Conservation (phyloP, 1,139 yeast genomes). For the Pneumocystis wakefieldiae region DNA sequence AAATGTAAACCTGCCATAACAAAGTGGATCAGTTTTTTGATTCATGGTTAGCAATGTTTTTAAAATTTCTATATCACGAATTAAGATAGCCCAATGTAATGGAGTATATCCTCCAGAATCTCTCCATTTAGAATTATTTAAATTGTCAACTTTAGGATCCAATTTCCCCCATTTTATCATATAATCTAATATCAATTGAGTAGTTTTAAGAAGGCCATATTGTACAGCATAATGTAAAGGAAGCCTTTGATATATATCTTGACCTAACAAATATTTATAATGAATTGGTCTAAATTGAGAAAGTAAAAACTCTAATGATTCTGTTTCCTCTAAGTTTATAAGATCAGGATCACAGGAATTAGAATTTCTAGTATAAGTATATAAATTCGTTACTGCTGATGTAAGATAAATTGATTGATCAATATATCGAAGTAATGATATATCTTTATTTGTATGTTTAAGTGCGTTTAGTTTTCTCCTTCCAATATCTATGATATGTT, state of each 20-base stretch:
- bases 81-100: constrained; percentile 65
- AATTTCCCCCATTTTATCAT: constrained; percentile 32
- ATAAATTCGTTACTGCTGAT: constrained; percentile 38
- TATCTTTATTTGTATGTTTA: not conserved
- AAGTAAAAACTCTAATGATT: constrained; percentile 40
- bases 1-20: constrained; percentile 21
- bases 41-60: not conserved
- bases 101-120: constrained; percentile 78
- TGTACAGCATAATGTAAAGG: constrained; percentile 87
- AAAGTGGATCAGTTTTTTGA: constrained; percentile 46
- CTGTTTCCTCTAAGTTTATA: constrained; percentile 38
- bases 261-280: constrained; percentile 40
- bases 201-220: constrained; percentile 58
- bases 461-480: not conserved
- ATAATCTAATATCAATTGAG: constrained; percentile 41
- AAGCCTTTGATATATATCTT: constrained; percentile 65
- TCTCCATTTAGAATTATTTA: constrained; percentile 61
- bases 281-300: constrained; percentile 38
- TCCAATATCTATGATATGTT: constrained; percentile 39
- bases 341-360: constrained; percentile 56
- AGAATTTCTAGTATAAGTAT: constrained; percentile 28
- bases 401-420: constrained; percentile 23
- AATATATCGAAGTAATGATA: constrained; percentile 13
- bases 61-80: constrained; percentile 45
- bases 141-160: constrained; percentile 35